Base-by-base conservation (phyloP, 768 basidiomycete species). In the Russula brevipes region DNA sequence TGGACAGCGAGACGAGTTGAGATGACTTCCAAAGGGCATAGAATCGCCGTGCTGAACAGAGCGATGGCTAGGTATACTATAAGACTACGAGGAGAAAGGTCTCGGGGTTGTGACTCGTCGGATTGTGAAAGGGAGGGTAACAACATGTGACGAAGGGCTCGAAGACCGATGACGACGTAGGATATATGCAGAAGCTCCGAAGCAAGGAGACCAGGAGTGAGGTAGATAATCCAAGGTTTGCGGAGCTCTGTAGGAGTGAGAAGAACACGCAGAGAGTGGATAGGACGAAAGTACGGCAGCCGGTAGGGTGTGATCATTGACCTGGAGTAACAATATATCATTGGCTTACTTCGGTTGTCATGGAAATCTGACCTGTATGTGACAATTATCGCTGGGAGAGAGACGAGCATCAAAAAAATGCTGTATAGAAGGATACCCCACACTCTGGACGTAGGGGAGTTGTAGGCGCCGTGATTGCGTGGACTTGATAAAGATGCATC, bases 231-330 rank as follows among this genome's bases (percentile, higher is more conserved):
- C 90, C 90, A 94, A 3, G 90, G 91, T 10, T 81, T 81, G 35
- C 82, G 81, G 57, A 85, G 83, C 72, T 94, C 91, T 6, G 90
- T 91, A 5, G 89, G 87, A 0, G 91, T 94, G 59, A 94, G 78
- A 39, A 94, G 77, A 62, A 86, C 73, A 24, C 88, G 87, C 16
- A 93, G 73, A 19, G 87, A 82, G 64, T 81, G 77, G 59, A 81
- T 70, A 2, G 80, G 76, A 39, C 80, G 76, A 69, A 87, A 79
- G 70, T 82, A 91, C 2, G 86, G 81, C 39, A 94, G 77, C 70
- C 81, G 85, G 73, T 89, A 84, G 0, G 91, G 91, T 1, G 92
- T 94, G 1, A 88, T 91, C 65, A 94, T 88, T 2, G 92, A 81
- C 46, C 91, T 94, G 66, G 24, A 54, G 56, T 53, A 61, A 51